phyloP scores from a whole-genome alignment of 2,329 filamentous ascomycete species.

The Berkeleyomyces rouxiae region DNA sequence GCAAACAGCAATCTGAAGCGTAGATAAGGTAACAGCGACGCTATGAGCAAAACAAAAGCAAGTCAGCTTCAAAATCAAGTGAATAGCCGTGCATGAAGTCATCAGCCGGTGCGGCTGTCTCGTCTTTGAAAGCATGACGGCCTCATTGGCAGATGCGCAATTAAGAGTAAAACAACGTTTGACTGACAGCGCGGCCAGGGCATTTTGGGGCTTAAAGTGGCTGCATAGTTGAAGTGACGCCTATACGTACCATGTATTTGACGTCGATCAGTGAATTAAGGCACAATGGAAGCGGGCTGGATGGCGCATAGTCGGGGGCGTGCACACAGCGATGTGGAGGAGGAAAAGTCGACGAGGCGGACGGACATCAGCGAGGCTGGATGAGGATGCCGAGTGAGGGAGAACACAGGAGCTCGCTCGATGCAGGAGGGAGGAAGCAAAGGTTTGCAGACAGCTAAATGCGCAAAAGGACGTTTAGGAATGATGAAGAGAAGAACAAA shows the following conservation, averaged over 20 bases:
- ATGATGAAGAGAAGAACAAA: background rate
- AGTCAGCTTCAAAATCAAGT: background rate
- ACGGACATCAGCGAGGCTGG: background rate
- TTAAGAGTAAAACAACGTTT: background rate
- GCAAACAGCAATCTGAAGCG: background rate
- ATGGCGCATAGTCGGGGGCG: background rate
- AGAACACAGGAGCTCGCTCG: too few relatives aligned
- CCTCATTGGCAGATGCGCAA: background rate
- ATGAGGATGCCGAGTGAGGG: background rate
- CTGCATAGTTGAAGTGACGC: background rate
- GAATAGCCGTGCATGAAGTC: background rate
- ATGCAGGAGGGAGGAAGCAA: too few relatives aligned
- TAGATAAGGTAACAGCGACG: background rate
- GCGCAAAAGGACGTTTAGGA: background rate
- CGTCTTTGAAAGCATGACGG: background rate
- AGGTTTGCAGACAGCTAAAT: too few relatives aligned
- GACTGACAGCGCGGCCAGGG: background rate
- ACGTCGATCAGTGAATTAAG: background rate
- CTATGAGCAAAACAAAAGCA: background rate
- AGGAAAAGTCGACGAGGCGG: background rate
- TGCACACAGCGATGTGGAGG: background rate
- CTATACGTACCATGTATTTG: background rate
- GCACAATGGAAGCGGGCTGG: background rate
- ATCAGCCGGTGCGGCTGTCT: too few relatives aligned
- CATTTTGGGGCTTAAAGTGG: background rate